Conservation (phyloP, 495 filamentous ascomycete genomes). For the Jackrogersella multiformis region DNA sequence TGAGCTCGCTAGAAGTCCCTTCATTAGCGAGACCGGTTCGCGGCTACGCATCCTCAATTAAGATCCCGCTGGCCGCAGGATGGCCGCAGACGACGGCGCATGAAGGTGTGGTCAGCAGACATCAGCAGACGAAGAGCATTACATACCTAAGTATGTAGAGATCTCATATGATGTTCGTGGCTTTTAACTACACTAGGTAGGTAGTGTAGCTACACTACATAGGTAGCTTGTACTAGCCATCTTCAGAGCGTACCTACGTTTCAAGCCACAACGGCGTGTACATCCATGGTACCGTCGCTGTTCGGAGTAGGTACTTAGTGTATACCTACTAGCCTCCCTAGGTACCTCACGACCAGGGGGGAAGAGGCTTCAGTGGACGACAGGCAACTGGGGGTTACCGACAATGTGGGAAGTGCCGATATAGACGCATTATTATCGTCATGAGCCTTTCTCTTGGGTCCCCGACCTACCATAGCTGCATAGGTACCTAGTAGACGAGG, state of each 20-base stretch:
- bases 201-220: no score
- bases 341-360: conserved; percentile 7
- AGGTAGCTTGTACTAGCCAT: conserved; percentile 21
- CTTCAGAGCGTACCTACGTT: conserved; percentile 1
- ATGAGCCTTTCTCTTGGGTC: conserved; percentile 9
- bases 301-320: conserved; percentile 18
- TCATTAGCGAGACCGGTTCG: conserved; percentile 34
- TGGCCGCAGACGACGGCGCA: conserved; percentile 46
- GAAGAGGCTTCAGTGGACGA: background rate
- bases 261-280: conserved; percentile 35
- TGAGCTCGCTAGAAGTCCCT: conserved; percentile 23
- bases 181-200: no score
- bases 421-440: conserved; percentile 12
- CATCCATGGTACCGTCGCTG: background rate
- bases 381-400: conserved; percentile 20
- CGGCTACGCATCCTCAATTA: conserved; percentile 33
- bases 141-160: background rate
- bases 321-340: background rate
- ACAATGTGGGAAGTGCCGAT: conserved; percentile 20
- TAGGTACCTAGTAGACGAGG: background rate
- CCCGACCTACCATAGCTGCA: no score
- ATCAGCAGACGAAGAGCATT: conserved; percentile 26
- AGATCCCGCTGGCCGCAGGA: conserved; percentile 43
- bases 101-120: conserved; percentile 45
- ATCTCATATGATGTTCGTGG: conserved; percentile 15